phyloP scores from a whole-genome alignment of 345 rosid species.

The Xanthoceras sorbifolium region DNA sequence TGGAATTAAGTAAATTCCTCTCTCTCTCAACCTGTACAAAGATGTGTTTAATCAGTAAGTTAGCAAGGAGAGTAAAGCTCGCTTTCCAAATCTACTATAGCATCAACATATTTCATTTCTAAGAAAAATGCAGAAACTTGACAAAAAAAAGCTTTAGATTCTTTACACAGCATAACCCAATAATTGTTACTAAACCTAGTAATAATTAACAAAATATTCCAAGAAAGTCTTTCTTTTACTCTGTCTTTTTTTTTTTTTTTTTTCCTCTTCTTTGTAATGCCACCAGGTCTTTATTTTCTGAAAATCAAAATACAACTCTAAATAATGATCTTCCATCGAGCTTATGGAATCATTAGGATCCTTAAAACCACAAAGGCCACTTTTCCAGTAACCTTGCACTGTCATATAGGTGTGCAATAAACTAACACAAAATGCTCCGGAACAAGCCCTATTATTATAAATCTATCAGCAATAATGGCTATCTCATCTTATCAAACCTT shows the following conservation, averaged over 20 bases:
- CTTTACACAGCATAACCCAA: not conserved
- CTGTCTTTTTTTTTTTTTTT: not conserved
- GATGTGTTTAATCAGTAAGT: constrained; percentile 7
- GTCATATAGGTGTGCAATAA: not conserved
- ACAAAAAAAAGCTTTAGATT: not conserved
- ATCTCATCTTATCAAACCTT: not conserved
- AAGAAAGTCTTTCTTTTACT: not conserved
- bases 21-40: constrained; percentile 73
- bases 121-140: not conserved
- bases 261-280: not conserved
- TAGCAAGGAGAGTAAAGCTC: not conserved
- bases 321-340: not conserved
- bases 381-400: not conserved
- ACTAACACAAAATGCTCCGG: not conserved
- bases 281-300: too few relatives aligned
- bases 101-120: not conserved
- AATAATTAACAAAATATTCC: not conserved
- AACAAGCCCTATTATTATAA: constrained; percentile 1
- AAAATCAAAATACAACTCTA: not conserved
- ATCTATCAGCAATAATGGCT: not conserved
- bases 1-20: constrained; percentile 59
- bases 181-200: not conserved
- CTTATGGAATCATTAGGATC: not conserved
- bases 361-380: not conserved
- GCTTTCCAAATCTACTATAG: not conserved